Evolutionary conservation across 202 grass and related monocot genomes (phyloP).

Genomic region (Digitaria exilis): DNA sequence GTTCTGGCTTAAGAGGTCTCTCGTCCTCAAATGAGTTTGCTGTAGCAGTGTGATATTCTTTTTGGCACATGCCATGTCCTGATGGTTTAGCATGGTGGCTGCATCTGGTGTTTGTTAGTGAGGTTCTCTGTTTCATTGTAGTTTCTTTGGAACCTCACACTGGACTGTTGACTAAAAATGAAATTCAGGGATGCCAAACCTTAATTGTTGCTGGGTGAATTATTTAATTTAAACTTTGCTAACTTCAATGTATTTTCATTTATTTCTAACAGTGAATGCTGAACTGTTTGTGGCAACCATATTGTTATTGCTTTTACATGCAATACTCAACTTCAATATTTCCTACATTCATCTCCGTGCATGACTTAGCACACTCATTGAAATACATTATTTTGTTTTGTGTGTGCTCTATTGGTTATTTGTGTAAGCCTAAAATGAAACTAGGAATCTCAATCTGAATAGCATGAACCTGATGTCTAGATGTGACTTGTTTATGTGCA

Average conservation of each 20-base stretch:
- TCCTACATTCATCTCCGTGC: background rate
- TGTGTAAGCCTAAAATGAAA: background rate
- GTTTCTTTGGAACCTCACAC: too few species aligned
- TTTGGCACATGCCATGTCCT: too few species aligned
- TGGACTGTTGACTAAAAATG: too few species aligned
- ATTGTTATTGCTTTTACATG: background rate
- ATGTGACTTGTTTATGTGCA: background rate
- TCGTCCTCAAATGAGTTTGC: background rate
- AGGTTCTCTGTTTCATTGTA: too few species aligned
- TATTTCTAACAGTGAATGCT: background rate
- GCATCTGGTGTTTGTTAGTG: too few species aligned
- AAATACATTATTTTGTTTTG: background rate
- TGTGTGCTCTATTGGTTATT: background rate
- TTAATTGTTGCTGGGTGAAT: too few species aligned
- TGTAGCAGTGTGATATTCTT: too few species aligned
- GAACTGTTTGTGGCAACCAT: background rate
- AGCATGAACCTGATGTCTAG: background rate
- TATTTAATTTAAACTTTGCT: background rate
- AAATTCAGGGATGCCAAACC: too few species aligned
- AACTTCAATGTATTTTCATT: background rate
- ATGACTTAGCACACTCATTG: background rate
- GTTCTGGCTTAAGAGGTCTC: background rate
- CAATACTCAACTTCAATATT: background rate
- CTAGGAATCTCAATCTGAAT: background rate
- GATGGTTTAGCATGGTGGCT: too few species aligned